Percentiles rank a stretch among this genome's conserved stretches.
Evolutionary conservation across 1,284 basidiomycete genomes (phyloP).

Genomic region (Amylostereum areolatum): DNA sequence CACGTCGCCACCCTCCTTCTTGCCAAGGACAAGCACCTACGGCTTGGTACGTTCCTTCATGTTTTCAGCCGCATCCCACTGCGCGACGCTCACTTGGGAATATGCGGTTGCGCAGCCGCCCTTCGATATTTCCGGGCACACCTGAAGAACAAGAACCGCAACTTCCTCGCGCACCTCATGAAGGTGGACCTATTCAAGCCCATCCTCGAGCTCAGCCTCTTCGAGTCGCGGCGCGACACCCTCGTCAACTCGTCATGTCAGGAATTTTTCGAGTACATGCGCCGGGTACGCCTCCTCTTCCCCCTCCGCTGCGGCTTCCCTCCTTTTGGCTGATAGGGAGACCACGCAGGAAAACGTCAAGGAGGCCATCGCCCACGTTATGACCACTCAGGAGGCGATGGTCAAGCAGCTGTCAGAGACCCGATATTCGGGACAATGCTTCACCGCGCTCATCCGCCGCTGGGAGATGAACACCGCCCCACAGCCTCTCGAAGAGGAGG

Average conservation of each 20-base stretch:
- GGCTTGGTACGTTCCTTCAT: slow-evolving; percentile 59
- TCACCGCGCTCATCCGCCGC: slow-evolving; percentile 68
- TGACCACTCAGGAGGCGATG: slow-evolving; percentile 68
- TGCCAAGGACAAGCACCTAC: slow-evolving; percentile 85
- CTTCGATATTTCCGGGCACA: slow-evolving; percentile 89
- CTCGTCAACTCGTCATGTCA: slow-evolving; percentile 91
- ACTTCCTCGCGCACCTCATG: slow-evolving; percentile 79
- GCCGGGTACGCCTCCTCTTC: slow-evolving; percentile 49
- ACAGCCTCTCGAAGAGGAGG: slow-evolving; percentile 47
- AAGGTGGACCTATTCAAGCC: slow-evolving; percentile 83
- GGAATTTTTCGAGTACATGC: slow-evolving; percentile 91
- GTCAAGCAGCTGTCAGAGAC: slow-evolving; percentile 63
- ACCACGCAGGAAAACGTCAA: slow-evolving; percentile 76
- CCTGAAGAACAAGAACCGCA: slow-evolving; percentile 82
- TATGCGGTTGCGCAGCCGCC: slow-evolving; percentile 49
- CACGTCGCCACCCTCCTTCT: slow-evolving; percentile 77
- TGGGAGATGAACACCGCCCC: slow-evolving; percentile 94
- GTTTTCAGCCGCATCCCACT: background rate
- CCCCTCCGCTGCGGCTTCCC: slow-evolving; percentile 5
- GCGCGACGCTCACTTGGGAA: background rate
- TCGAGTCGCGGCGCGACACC: slow-evolving; percentile 85
- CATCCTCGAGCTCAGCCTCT: slow-evolving; percentile 76
- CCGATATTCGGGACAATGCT: slow-evolving; percentile 59
- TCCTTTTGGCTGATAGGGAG: slow-evolving; percentile 3
- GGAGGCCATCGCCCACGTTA: slow-evolving; percentile 78